A percentile compares a stretch with the other conserved stretches of the same genome.
phyloP scores from a whole-genome alignment of 495 filamentous ascomycete species.

The Penicillium angulare region DNA sequence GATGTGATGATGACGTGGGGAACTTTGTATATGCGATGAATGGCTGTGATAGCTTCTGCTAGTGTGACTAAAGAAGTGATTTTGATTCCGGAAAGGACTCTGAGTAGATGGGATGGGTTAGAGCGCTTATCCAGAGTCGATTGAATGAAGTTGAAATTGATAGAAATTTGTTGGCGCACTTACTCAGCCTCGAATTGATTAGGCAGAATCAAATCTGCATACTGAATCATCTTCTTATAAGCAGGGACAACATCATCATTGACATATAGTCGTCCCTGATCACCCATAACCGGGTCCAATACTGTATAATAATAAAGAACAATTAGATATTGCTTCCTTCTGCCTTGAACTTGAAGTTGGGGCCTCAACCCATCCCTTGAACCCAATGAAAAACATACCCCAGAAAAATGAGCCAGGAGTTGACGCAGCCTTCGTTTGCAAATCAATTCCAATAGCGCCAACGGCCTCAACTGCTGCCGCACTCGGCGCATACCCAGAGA shows the following conservation, averaged over 20 bases:
- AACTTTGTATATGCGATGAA: constrained; percentile 73
- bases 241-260: constrained; percentile 83
- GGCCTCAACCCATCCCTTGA: too few relatives aligned
- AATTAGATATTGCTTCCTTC: too few relatives aligned
- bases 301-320: too few relatives aligned
- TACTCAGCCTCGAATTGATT: constrained; percentile 98
- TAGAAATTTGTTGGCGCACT: too few relatives aligned
- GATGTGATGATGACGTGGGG: constrained; percentile 95
- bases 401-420: constrained; percentile 86
- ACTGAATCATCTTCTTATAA: constrained; percentile 73
- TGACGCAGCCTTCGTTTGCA: constrained; percentile 61
- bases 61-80: constrained; percentile 75
- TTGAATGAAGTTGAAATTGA: too few relatives aligned
- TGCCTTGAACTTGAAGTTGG: too few relatives aligned
- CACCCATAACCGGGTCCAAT: constrained; percentile 98
- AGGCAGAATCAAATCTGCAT: constrained; percentile 89
- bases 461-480: constrained; percentile 80
- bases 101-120: constrained; percentile 31
- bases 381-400: constrained; percentile 48
- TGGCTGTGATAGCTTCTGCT: constrained; percentile 65
- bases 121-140: too few relatives aligned
- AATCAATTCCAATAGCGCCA: constrained; percentile 75
- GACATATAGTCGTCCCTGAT: constrained; percentile 88
- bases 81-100: constrained; percentile 75
- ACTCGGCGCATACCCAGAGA: constrained; percentile 89